Conservation (phyloP, 1,284 basidiomycete species). For the Calocybe gambosa region DNA sequence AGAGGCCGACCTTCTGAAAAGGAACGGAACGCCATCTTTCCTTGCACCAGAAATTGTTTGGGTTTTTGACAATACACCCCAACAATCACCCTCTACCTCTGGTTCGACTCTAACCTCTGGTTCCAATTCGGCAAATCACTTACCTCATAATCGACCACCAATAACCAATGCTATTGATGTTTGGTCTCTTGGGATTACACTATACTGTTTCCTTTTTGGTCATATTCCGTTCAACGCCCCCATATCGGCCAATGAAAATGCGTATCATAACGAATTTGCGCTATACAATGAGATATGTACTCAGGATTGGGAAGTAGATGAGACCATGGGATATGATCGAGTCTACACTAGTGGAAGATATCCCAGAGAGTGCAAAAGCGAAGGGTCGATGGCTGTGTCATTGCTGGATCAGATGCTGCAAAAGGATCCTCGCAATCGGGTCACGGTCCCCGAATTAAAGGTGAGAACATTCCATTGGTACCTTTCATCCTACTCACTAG, state of each 20-base stretch:
- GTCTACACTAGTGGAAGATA: conserved; percentile 58
- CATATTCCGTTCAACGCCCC: conserved; percentile 33
- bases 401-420: conserved; percentile 68
- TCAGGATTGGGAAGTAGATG: conserved; percentile 69
- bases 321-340: conserved; percentile 71
- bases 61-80: conserved; percentile 33
- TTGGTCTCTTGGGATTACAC: conserved; percentile 98
- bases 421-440: conserved; percentile 72
- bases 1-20: conserved; percentile 85
- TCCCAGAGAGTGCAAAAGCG: conserved; percentile 32
- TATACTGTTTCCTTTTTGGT: conserved; percentile 94
- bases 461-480: conserved; percentile 30
- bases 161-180: conserved; percentile 97
- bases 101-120: conserved; percentile 8
- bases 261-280: conserved; percentile 53
- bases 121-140: conserved; percentile 19
- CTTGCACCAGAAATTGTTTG: conserved; percentile 93
- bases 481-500: conserved; percentile 2
- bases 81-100: conserved; percentile 30
- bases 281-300: conserved; percentile 84
- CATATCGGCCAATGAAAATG: conserved; percentile 39
- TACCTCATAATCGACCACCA: conserved; percentile 40
- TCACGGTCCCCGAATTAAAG: conserved; percentile 74
- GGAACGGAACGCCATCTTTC: conserved; percentile 97
- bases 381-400: conserved; percentile 56